Base-by-base conservation (phyloP, 306 rosid species). In the Arachis stenosperma region DNA sequence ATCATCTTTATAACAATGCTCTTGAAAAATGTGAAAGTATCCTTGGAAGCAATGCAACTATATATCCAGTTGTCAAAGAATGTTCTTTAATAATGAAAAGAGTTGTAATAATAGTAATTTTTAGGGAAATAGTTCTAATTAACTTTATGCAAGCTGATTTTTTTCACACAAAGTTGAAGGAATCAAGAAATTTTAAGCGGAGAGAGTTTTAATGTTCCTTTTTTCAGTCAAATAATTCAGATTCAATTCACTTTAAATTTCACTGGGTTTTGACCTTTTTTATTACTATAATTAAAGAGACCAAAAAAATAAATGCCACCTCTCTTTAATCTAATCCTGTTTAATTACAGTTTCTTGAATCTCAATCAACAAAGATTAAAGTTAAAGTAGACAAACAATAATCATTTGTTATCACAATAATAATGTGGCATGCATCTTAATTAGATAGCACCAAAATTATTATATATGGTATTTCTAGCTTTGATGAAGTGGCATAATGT, bases 391-490 rank as follows among this genome's bases (percentile, higher is more conserved):
- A 59, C 5, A 5, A 36, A 22, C 40, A 15, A 22, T 22, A 22
- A 66, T 73, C 30, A 75, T 81, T 70, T 11, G 69, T 66, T 9
- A 58, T 15, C 50, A 67, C 70, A 66, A 46, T 17, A 17, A 17
- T 17, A 17, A 17, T 65, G 69, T 46, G 55, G 6, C 30, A 60
- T 74, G 56, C 17, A 17, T 17, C 0, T 17, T 17, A 17, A 17
- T 62, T 64, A 47, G 39, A 75, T 69, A 59, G 11, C 65, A 50
- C 56, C 70, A 70, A 75, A 75, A 63, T 75, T 65, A 17, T 17
- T 17, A 17, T 17, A 17, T 17, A 75, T 70, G 68, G 30, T 70
- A 69, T 66, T 48, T 15, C 57, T 68, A 68, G 71, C 75, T 79
- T 69, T 13, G 14, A 69, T 69, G 51, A 11, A 75, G 37, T 53